Base-by-base conservation (phyloP, 805 yeast genomes). In the Schwanniomyces yamadae region DNA sequence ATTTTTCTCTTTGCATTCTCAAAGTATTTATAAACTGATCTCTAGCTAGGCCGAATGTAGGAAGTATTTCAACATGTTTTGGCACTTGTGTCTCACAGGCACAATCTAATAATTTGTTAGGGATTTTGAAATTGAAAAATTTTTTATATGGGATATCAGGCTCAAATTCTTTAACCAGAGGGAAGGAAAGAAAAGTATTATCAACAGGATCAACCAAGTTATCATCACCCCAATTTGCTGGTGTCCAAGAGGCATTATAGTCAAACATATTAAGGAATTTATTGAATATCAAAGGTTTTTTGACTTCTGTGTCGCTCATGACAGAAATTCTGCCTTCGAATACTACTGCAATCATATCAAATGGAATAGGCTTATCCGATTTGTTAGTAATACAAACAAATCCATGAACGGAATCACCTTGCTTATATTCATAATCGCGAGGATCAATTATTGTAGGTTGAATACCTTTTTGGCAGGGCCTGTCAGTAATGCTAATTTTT, bases 321-420 rank as follows among this genome's bases (percentile, higher is more conserved):
- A 54, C 54, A 12, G 44, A 26, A 23, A 62, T 52, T n/a, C 53
- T 57, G 1, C 84, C 84, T 48, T 79, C 84, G 23, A 80, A 60
- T 1, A 79, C 63, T 6, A 78, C 73, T 34, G 75, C 66, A 49
- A 82, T 75, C 79, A 78, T 77, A 45, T 81, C 83, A 49, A 81
- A 83, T 2, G 74, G 72, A 13, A 82, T 61, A 0, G 67, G 59
- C 12, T 56, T 45, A 1, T 51, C 35, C 1, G 75, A 55, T 6
- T 48, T 59, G 46, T 78, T 78, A 33, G 62, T 57, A 15, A 77
- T 59, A 0, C 53, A 45, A 7, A 73, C 58, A 46, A 71, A 77
- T 0, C 91, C 91, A 48, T 76, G 71, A 8, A 83, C 64, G 13
- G 66, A 65, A 50, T 82, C 89, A 10, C 87, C 87, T 9, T 82